These are phyloP conservation scores for Phytophthora podocarpi DNA, from an alignment of 352 stramenopile genomes.

Conservation along the genomic window DNA sequence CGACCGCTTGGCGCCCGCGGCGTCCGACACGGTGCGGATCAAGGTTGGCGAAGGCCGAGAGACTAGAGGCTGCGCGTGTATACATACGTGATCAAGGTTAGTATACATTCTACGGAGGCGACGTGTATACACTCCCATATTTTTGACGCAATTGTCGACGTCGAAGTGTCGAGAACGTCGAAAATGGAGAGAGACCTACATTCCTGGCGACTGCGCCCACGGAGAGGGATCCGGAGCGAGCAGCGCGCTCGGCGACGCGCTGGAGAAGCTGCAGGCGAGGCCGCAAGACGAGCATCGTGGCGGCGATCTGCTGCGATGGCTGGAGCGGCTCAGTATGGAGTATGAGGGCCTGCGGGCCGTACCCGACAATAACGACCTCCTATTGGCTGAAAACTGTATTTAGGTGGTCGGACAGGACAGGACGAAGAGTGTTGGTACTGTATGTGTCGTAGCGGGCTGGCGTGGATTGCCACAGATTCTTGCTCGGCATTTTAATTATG, in stretches of 20 bases:
- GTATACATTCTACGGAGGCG: no score
- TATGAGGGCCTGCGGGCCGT: no score
- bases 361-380: no score
- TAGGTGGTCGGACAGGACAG: no score
- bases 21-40: not conserved
- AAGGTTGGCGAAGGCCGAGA: not conserved
- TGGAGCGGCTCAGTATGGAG: not conserved
- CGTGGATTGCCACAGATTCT: no score
- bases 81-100: not conserved
- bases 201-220: not conserved
- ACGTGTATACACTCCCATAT: not conserved
- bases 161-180: no score
- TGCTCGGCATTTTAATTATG: no score
- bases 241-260: conserved; percentile 27
- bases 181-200: conserved; percentile 4
- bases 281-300: conserved; percentile 51
- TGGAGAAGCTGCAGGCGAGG: conserved; percentile 44
- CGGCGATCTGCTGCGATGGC: not conserved
- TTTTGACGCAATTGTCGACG: not conserved
- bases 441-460: no score
- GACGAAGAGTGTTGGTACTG: no score
- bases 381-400: no score
- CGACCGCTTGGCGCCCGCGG: conserved; percentile 47
- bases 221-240: not conserved
- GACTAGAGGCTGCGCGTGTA: conserved; percentile 4